Evolutionary conservation across 208 protist genomes (phyloP).

Genomic region (Trichomonas gallinae): DNA sequence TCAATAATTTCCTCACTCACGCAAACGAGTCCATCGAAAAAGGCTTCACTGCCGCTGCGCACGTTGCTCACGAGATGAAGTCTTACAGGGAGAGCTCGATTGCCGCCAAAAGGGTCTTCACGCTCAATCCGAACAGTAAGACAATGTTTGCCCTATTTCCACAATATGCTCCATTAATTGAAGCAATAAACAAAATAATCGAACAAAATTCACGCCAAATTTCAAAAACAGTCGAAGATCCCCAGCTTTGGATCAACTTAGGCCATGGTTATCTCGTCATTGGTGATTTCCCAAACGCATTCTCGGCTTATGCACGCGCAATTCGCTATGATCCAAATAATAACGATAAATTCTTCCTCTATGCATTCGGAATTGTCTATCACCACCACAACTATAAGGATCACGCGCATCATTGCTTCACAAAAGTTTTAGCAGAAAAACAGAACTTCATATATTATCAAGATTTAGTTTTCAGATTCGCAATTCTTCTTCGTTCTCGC

Average conservation of each 20-base stretch:
- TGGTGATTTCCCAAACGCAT: background rate
- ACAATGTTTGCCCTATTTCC: background rate
- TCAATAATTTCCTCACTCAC: background rate
- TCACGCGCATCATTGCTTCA: background rate
- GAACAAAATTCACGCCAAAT: background rate
- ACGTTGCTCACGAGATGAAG: background rate
- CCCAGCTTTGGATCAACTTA: background rate
- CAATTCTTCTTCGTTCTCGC: background rate
- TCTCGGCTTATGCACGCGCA: background rate
- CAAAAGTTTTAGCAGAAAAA: background rate
- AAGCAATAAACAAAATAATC: background rate
- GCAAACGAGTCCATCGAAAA: background rate
- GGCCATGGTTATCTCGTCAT: background rate
- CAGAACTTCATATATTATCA: background rate
- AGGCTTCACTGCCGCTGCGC: background rate
- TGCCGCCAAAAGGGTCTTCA: slow-evolving; percentile 1
- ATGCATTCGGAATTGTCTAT: background rate
- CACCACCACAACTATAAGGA: background rate
- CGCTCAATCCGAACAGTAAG: background rate
- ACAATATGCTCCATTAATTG: background rate
- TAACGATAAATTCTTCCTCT: background rate
- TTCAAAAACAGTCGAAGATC: background rate
- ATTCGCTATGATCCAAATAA: background rate
- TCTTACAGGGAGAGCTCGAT: background rate
- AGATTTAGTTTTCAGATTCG: background rate